A percentile compares a stretch with the other conserved stretches of the same genome.
Conservation (phyloP, 495 filamentous ascomycete genomes). For the Sabuloglossum arenarium region DNA sequence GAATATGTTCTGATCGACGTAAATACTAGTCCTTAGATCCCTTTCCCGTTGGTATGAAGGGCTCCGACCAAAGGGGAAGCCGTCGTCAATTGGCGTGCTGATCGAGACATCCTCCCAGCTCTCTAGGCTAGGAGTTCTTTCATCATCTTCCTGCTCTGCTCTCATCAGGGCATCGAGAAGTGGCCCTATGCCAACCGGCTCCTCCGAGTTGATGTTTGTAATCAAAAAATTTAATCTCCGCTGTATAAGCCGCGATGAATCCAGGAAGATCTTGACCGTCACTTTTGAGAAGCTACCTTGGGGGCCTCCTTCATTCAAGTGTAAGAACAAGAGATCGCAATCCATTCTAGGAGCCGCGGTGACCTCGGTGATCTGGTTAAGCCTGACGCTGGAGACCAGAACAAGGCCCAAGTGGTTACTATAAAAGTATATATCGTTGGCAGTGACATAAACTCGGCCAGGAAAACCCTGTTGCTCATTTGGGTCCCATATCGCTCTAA, state of each 20-base stretch:
- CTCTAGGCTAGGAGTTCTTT: constrained; percentile 51
- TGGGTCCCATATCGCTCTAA: constrained; percentile 52
- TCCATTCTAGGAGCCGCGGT: constrained; percentile 77
- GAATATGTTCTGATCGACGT: constrained; percentile 37
- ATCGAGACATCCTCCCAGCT: constrained; percentile 81
- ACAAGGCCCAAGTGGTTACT: constrained; percentile 87
- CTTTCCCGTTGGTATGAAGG: constrained; percentile 21
- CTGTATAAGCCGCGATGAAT: constrained; percentile 65
- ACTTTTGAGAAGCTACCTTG: constrained; percentile 46
- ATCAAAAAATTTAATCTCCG: constrained; percentile 66
- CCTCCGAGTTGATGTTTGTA: constrained; percentile 45
- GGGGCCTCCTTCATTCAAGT: constrained; percentile 42
- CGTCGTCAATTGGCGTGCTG: constrained; percentile 39
- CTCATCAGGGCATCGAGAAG: constrained; percentile 41
- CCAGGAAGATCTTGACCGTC: constrained; percentile 80
- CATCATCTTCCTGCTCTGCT: constrained; percentile 42
- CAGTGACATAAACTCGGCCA: constrained; percentile 75
- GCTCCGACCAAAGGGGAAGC: constrained; percentile 22
- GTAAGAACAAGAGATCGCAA: constrained; percentile 83
- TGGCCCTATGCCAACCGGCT: constrained; percentile 39
- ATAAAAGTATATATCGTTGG: constrained; percentile 80
- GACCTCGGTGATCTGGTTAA: constrained; percentile 66
- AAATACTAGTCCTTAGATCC: constrained; percentile 37
- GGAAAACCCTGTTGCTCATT: constrained; percentile 66
- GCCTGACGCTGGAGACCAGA: constrained; percentile 48